A percentile compares a stretch with the other conserved stretches of the same genome.
Conservation (phyloP, 805 yeast species). For the Metschnikowia cubensis region DNA sequence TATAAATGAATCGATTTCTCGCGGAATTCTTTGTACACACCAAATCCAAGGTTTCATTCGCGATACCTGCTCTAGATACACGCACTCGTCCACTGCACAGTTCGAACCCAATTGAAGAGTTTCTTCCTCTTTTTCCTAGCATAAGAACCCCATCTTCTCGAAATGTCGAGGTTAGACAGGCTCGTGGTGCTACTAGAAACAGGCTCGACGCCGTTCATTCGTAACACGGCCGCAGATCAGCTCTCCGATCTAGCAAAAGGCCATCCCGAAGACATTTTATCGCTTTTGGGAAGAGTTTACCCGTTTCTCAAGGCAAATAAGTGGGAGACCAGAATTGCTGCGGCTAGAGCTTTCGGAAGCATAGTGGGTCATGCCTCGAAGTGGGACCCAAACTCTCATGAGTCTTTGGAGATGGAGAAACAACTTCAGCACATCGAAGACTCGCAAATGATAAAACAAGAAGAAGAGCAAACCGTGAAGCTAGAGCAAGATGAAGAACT, state of each 20-base stretch:
- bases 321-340: slow-evolving; percentile 96
- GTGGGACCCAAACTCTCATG: slow-evolving; percentile 78
- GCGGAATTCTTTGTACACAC: slow-evolving; percentile 14
- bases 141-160: background rate
- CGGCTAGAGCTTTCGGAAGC: slow-evolving; percentile 93
- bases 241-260: slow-evolving; percentile 88
- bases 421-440: slow-evolving; percentile 16
- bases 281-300: slow-evolving; percentile 80
- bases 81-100: background rate
- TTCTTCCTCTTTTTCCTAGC: background rate
- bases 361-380: slow-evolving; percentile 70
- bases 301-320: slow-evolving; percentile 78
- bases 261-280: slow-evolving; percentile 89
- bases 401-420: slow-evolving; percentile 23
- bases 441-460: slow-evolving; percentile 22
- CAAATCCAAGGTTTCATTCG: slow-evolving; percentile 1
- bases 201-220: slow-evolving; percentile 88
- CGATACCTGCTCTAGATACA: slow-evolving; percentile 1
- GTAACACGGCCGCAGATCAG: slow-evolving; percentile 97
- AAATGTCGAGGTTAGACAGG: slow-evolving; percentile 51
- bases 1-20: slow-evolving; percentile 13
- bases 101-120: background rate
- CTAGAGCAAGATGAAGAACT: slow-evolving; percentile 41
- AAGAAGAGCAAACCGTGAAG: slow-evolving; percentile 29
- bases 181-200: slow-evolving; percentile 72